These are phyloP conservation scores for Xylariales sp. DNA, from an alignment of 2,329 filamentous ascomycete genomes.

Conservation along the genomic window DNA sequence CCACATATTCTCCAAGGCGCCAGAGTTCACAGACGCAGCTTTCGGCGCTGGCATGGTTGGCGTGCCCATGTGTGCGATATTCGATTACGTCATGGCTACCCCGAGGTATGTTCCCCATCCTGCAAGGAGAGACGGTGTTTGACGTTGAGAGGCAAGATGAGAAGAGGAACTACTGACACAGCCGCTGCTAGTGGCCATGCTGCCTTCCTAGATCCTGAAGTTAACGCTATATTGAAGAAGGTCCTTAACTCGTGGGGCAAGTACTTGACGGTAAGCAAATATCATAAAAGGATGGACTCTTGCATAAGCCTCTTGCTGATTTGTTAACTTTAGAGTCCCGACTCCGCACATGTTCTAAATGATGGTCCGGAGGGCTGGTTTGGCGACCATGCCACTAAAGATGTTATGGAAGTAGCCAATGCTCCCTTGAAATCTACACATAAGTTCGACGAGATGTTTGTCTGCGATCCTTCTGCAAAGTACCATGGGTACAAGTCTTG, in stretches of 20 bases:
- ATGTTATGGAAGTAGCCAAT: conserved; percentile 50
- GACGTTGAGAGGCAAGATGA: neutral
- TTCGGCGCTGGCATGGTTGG: conserved; percentile 48
- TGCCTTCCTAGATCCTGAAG: conserved; percentile 50
- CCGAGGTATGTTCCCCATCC: conserved; percentile 30
- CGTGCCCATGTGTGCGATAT: conserved; percentile 47
- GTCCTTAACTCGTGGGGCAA: conserved; percentile 54
- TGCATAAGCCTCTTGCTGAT: too few species aligned
- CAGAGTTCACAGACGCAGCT: conserved; percentile 49
- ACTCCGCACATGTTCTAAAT: conserved; percentile 48
- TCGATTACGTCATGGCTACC: conserved; percentile 55
- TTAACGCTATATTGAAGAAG: conserved; percentile 49
- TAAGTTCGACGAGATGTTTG: conserved; percentile 56
- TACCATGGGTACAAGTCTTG: conserved; percentile 55
- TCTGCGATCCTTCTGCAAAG: conserved; percentile 50
- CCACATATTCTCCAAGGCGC: conserved; percentile 47
- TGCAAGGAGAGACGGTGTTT: neutral
- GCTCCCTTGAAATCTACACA: conserved; percentile 33
- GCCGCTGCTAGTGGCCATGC: conserved; percentile 38
- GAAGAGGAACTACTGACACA: conserved; percentile 1
- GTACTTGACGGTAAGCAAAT: conserved; percentile 40
- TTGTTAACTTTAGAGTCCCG: conserved; percentile 33
- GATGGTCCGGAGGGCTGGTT: conserved; percentile 49
- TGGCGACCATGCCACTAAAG: conserved; percentile 39
- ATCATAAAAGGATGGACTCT: too few species aligned